Base-by-base conservation (phyloP, 306 rosid genomes). In the Hippophae tibetana region DNA sequence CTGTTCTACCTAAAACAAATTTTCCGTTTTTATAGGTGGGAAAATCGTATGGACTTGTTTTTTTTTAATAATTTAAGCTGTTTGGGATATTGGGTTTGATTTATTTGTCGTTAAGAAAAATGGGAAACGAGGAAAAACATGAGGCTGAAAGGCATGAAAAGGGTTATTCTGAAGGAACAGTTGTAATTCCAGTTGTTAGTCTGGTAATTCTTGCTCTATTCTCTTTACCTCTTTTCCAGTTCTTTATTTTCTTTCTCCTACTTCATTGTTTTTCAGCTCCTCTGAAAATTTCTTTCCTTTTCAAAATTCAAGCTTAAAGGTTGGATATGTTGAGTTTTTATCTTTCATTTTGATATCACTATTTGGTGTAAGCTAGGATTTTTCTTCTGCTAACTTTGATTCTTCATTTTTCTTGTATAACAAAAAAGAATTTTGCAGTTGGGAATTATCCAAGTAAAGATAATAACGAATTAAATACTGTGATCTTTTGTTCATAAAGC, bases 71-170 rank as follows among this genome's bases (percentile, higher is more conserved):
- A 1, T 5, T 14, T 12, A 49, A 13, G 6, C 13, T 49, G 53
- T 49, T 49, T 61, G 66, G 76, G 66, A 60, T 40, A 60, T 57
- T 49, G 63, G 38, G 48, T 67, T 42, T 9, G 7, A 5, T 65
- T 66, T 11, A 52, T 52, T 73, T 72, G 58, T 62, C 48, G 55
- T 50, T 64, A 12, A 54, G 49, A 42, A 62, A 54, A 69, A 84
- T 84, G 95, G 82, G 48, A 73, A 58, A 69, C 47, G 66, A 65
- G 42, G 79, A 72, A 54, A 79, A 79, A 69, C 71, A 69, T 59
- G 71, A 54, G 57, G 61, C 57, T 72, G 67, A 72, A 14, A 68
- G 49, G 5, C 65, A 42, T 49, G 61, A 63, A 52, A 41, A 54
- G 11, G 52, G 54, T 65, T 76, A 82, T 2, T 54, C 77, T 53